Percentiles rank a stretch among this genome's conserved stretches.
These are phyloP conservation scores for Platanthera zijinensis DNA, from an alignment of 106 monocot genomes.

Conservation along the genomic window DNA sequence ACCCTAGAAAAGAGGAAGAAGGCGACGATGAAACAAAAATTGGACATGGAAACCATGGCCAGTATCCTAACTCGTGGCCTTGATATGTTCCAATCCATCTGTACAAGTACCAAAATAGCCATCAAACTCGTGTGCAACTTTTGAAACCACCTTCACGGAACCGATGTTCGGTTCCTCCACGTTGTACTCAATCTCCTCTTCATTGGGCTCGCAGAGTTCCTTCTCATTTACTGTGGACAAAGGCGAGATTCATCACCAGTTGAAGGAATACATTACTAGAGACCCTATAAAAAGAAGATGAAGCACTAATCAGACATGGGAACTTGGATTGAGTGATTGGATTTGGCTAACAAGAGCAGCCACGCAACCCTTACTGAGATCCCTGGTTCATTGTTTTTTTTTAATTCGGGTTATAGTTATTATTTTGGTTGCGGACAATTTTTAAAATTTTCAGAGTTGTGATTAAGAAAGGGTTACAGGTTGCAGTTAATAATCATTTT, in stretches of 20 bases:
- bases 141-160: neutral
- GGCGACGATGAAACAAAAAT: too few relatives aligned
- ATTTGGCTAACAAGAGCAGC: slow-evolving; percentile 44
- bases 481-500: too few relatives aligned
- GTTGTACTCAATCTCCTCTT: neutral
- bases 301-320: neutral
- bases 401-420: too few relatives aligned
- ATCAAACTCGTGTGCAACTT: neutral
- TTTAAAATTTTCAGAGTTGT: too few relatives aligned
- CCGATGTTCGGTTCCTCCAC: neutral
- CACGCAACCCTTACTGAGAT: slow-evolving; percentile 61
- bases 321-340: slow-evolving; percentile 55
- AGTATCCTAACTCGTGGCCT: too few relatives aligned
- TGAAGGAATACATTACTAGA: neutral
- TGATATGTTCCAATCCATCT: too few relatives aligned
- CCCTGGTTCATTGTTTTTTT: slow-evolving; percentile 14
- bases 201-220: neutral
- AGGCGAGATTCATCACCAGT: neutral
- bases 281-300: neutral
- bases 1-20: too few relatives aligned
- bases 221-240: neutral
- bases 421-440: too few relatives aligned
- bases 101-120: neutral
- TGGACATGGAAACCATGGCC: too few relatives aligned
- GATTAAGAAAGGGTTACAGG: too few relatives aligned